Percentiles rank a stretch among this genome's conserved stretches.
Evolutionary conservation across 2,329 filamentous ascomycete genomes (phyloP).

Genomic region (Trichoderma afroharzianum): DNA sequence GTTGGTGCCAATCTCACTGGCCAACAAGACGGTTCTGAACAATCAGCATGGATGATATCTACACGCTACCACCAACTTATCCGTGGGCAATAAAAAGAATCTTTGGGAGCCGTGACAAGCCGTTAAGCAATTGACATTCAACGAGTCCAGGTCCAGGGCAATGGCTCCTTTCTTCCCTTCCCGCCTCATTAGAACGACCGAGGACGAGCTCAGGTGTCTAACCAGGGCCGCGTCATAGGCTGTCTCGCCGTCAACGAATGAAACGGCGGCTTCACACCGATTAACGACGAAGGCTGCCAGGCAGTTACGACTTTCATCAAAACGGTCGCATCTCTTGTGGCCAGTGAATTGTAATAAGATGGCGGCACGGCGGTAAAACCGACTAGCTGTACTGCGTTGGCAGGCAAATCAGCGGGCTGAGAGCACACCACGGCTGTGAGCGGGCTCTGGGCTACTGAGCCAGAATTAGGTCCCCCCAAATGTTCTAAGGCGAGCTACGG

Average conservation of each 20-base stretch:
- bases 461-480: not conserved
- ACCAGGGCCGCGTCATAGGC: not conserved
- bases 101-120: not conserved
- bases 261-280: not conserved
- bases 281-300: not conserved
- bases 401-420: not conserved
- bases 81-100: not conserved
- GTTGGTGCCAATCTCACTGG: not conserved
- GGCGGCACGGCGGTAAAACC: not conserved
- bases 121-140: not conserved
- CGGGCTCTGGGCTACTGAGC: not conserved
- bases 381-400: not conserved
- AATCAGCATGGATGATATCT: not conserved
- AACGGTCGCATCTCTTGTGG: not conserved
- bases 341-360: not conserved
- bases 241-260: not conserved
- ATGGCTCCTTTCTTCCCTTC: not conserved
- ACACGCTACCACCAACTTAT: not conserved
- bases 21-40: not conserved
- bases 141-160: not conserved
- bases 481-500: not conserved
- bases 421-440: not conserved
- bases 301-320: not conserved
- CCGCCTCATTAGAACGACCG: not conserved
- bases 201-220: not conserved